phyloP scores from a whole-genome alignment of 352 stramenopile genomes.

The Pythium guiyangense region DNA sequence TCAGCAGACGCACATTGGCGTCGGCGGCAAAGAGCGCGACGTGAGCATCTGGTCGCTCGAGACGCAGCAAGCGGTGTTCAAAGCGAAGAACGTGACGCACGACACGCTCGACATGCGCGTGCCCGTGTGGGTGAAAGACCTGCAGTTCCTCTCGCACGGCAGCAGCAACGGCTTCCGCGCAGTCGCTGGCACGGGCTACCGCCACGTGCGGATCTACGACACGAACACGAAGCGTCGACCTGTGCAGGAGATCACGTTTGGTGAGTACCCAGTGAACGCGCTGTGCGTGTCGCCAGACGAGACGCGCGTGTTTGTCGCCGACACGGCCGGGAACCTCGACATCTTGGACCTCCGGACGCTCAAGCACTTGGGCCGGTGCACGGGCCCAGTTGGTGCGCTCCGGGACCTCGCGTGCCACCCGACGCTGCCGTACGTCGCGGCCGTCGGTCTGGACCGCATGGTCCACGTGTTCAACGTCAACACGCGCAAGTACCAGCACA shows the following conservation, averaged over 20 bases:
- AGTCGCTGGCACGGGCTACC: conserved; percentile 71
- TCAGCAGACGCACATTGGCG: conserved; percentile 50
- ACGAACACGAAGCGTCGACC: conserved; percentile 81
- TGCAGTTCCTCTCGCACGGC: conserved; percentile 55
- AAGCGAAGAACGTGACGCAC: conserved; percentile 83
- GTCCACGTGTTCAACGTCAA: conserved; percentile 91
- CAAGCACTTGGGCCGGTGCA: conserved; percentile 83
- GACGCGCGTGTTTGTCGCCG: conserved; percentile 79
- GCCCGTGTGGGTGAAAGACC: conserved; percentile 86
- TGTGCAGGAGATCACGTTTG: conserved; percentile 64
- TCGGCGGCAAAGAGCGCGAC: conserved; percentile 83
- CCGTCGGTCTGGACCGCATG: conserved; percentile 93
- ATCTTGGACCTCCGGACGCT: conserved; percentile 88
- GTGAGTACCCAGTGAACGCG: conserved; percentile 72
- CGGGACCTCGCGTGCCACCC: conserved; percentile 87
- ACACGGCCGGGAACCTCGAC: conserved; percentile 88
- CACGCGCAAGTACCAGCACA: conserved; percentile 65
- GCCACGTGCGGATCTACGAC: conserved; percentile 85
- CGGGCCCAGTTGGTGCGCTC: conserved; percentile 88
- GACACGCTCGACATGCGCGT: conserved; percentile 87
- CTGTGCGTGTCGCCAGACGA: conserved; percentile 67
- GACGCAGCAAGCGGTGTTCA: conserved; percentile 70
- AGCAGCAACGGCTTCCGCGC: conserved; percentile 67
- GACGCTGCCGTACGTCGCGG: conserved; percentile 86
- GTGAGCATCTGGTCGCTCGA: conserved; percentile 81